Evolutionary conservation across 768 basidiomycete genomes (phyloP).

Genomic region (Mycena filopes): DNA sequence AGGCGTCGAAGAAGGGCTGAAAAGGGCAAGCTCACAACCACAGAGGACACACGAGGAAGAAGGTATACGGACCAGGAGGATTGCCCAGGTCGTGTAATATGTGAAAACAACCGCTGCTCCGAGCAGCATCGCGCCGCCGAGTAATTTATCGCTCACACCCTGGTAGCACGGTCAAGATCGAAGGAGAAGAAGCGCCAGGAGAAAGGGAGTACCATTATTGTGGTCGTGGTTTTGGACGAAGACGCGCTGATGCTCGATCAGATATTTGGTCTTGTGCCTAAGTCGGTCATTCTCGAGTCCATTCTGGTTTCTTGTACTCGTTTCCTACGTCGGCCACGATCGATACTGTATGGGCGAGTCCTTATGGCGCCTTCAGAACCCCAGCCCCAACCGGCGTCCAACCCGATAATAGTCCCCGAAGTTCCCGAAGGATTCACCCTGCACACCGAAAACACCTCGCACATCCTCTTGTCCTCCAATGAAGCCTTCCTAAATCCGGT

Average conservation of each 20-base stretch:
- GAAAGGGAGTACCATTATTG: constrained; percentile 35
- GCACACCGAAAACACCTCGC: constrained; percentile 84
- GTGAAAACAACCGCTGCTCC: constrained; percentile 79
- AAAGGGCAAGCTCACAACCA: constrained; percentile 28
- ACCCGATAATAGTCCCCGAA: constrained; percentile 55
- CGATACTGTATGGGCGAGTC: too few relatives aligned
- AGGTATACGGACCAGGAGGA: constrained; percentile 75
- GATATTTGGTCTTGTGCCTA: too few relatives aligned
- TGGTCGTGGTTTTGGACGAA: constrained; percentile 1
- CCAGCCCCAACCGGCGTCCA: too few relatives aligned
- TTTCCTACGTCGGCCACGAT: too few relatives aligned
- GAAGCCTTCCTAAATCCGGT: constrained; percentile 97
- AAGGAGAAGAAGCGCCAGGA: neutral
- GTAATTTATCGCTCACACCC: constrained; percentile 83
- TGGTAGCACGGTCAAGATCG: constrained; percentile 43
- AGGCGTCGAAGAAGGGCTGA: constrained; percentile 84
- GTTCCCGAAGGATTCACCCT: constrained; percentile 79
- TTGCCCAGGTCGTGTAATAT: constrained; percentile 94
- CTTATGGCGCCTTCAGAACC: too few relatives aligned
- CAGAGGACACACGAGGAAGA: neutral
- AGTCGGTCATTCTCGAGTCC: too few relatives aligned
- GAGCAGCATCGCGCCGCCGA: constrained; percentile 85
- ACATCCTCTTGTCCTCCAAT: constrained; percentile 82
- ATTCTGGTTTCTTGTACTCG: too few relatives aligned
- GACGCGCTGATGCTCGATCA: too few relatives aligned